These are phyloP conservation scores for Volvariella surrecta DNA, from an alignment of 1,284 basidiomycete genomes.

Conservation along the genomic window DNA sequence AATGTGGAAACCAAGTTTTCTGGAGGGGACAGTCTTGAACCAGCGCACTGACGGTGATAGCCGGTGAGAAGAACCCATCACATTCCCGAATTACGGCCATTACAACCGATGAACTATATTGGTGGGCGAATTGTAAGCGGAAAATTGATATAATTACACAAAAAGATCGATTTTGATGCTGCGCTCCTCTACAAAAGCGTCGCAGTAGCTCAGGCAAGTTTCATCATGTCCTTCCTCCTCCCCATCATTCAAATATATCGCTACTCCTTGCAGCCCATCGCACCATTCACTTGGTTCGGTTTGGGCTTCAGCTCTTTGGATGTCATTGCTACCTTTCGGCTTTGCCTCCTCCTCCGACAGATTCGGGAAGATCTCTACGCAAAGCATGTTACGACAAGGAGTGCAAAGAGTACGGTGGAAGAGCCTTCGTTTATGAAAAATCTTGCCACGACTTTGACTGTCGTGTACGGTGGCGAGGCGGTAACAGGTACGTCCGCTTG, in stretches of 20 bases:
- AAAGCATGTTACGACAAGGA: constrained; percentile 33
- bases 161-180: neutral
- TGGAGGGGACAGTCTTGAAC: constrained; percentile 85
- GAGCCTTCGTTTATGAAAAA: constrained; percentile 48
- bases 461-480: constrained; percentile 70
- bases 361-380: constrained; percentile 41
- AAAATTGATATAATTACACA: neutral
- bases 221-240: neutral
- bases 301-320: constrained; percentile 52
- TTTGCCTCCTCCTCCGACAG: constrained; percentile 61
- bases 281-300: constrained; percentile 63
- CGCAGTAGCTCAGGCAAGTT: neutral
- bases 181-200: neutral
- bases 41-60: constrained; percentile 61
- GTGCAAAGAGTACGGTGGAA: constrained; percentile 28
- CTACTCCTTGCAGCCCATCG: constrained; percentile 47
- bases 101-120: constrained; percentile 67
- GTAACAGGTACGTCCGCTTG: constrained; percentile 41
- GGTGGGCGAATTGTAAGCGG: constrained; percentile 6
- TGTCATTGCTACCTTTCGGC: constrained; percentile 52
- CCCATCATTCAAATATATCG: constrained; percentile 47
- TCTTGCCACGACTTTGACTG: constrained; percentile 45
- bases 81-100: constrained; percentile 73
- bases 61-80: constrained; percentile 62
- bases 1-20: constrained; percentile 81